phyloP scores from a whole-genome alignment of 306 rosid species.

The Glycine soja region DNA sequence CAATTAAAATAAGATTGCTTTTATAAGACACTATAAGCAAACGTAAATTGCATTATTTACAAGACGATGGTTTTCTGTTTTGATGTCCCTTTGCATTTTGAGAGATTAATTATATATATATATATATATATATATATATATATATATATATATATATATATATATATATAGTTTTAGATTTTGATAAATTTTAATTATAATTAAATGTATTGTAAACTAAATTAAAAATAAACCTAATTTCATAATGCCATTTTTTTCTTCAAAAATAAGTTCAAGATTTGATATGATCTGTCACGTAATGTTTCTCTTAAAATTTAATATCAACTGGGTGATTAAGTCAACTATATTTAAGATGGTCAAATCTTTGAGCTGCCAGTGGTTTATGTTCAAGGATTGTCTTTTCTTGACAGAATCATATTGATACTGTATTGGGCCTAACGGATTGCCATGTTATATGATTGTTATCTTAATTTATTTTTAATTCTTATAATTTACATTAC shows the following conservation, averaged over 20 bases:
- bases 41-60: neutral
- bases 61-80: neutral
- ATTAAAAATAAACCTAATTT: neutral
- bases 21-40: neutral
- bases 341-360: constrained; percentile 5
- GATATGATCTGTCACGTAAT: neutral
- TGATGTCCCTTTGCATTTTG: no score
- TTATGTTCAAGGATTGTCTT: neutral
- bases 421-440: neutral
- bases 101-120: neutral
- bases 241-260: neutral
- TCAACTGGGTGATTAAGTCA: neutral
- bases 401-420: no score
- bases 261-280: neutral
- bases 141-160: neutral
- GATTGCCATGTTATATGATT: neutral
- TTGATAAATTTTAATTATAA: neutral
- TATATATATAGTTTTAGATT: neutral
- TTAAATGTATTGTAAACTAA: neutral
- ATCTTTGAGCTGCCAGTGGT: neutral
- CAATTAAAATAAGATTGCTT: constrained; percentile 11
- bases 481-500: neutral
- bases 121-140: neutral
- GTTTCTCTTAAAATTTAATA: neutral
- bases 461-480: neutral